Conservation (phyloP, 208 protist species). For the Crithidia sp. region DNA sequence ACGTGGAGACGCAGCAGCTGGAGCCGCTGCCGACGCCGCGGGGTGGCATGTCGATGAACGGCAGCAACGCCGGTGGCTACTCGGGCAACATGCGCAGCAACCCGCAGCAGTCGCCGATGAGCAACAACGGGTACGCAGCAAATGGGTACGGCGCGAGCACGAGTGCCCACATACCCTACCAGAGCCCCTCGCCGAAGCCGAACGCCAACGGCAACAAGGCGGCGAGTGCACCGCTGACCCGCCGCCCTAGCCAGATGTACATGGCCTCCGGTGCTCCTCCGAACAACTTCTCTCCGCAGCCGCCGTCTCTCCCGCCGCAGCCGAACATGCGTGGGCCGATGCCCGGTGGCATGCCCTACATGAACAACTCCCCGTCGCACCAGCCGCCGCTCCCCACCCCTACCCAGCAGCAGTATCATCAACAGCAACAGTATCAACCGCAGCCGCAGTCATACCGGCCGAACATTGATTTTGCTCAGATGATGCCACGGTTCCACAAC, state of each 20-base stretch:
- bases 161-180: not conserved
- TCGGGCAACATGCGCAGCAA: not conserved
- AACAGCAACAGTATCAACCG: conserved; percentile 7
- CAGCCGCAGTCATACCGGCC: not conserved
- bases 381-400: not conserved
- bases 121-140: not conserved
- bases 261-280: not conserved
- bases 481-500: conserved; percentile 13
- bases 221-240: not conserved
- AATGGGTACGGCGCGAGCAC: not conserved
- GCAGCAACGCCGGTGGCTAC: not conserved
- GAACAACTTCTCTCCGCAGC: not conserved
- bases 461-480: conserved; percentile 11
- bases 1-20: conserved; percentile 8
- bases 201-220: not conserved
- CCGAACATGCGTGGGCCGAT: too few relatives aligned
- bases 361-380: too few relatives aligned
- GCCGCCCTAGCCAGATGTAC: not conserved
- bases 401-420: not conserved
- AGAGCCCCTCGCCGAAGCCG: conserved; percentile 1
- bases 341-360: too few relatives aligned
- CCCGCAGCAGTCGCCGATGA: too few relatives aligned
- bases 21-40: conserved; percentile 8
- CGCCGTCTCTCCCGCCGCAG: too few relatives aligned
- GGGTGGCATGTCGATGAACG: not conserved